Conservation (phyloP, 768 basidiomycete species). For the Cyclocybe cylindracea region DNA sequence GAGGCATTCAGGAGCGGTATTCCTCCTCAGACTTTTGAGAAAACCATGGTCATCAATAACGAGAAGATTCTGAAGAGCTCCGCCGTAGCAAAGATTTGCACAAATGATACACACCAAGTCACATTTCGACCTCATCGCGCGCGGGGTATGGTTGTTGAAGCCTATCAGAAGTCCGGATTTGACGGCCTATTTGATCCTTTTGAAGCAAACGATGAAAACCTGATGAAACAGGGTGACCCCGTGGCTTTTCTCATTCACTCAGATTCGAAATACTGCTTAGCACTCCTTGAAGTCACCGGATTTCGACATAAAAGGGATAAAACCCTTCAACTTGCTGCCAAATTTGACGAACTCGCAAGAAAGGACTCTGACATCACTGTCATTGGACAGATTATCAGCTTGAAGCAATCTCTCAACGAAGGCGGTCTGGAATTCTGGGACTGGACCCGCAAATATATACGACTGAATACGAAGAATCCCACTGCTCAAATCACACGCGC, state of each 20-base stretch:
- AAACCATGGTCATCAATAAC: neutral
- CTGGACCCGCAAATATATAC: neutral
- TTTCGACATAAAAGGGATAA: slow-evolving; percentile 5
- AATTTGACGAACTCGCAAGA: slow-evolving; percentile 1
- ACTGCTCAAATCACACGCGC: neutral
- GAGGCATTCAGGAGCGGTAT: neutral
- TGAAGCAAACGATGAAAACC: neutral
- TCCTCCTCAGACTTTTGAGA: neutral
- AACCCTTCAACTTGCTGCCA: neutral
- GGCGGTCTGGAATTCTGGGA: neutral
- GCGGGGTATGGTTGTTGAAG: slow-evolving; percentile 4
- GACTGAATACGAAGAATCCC: neutral
- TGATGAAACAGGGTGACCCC: slow-evolving; percentile 8
- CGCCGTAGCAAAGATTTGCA: neutral
- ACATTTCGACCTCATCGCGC: slow-evolving; percentile 9
- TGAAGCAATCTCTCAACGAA: neutral
- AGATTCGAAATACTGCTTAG: slow-evolving; percentile 2
- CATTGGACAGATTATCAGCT: neutral
- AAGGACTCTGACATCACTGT: neutral
- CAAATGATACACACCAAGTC: neutral
- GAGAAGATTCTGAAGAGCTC: neutral
- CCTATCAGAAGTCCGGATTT: neutral
- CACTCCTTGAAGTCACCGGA: slow-evolving; percentile 7
- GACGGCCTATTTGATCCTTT: neutral
- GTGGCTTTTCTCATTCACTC: slow-evolving; percentile 4